Evolutionary conservation across 2,329 filamentous ascomycete species (phyloP).

Genomic region (Ramichloridium luteum): DNA sequence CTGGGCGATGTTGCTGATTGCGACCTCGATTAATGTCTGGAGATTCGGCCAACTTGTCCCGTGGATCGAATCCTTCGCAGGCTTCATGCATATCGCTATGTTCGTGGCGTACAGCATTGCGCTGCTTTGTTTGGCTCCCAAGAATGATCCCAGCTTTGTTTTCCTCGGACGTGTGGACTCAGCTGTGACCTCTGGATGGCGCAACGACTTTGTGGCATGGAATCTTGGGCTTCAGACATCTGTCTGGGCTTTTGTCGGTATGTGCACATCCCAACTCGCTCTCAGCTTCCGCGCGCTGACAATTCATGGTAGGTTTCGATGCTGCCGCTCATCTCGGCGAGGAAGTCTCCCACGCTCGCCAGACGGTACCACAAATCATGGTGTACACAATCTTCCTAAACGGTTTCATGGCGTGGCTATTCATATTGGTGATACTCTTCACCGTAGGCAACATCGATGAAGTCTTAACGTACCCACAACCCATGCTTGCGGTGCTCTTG

Average conservation of each 20-base stretch:
- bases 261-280: not conserved
- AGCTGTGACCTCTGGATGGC: slow-evolving; percentile 14
- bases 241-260: slow-evolving; percentile 17
- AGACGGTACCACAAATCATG: slow-evolving; percentile 15
- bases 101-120: slow-evolving; percentile 16
- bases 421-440: slow-evolving; percentile 14
- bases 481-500: slow-evolving; percentile 14
- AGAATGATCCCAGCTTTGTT: slow-evolving; percentile 13
- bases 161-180: slow-evolving; percentile 11
- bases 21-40: slow-evolving; percentile 25
- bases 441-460: slow-evolving; percentile 13
- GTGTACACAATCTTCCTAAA: slow-evolving; percentile 15
- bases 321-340: slow-evolving; percentile 14
- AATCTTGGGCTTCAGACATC: slow-evolving; percentile 15
- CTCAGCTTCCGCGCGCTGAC: slow-evolving; percentile 6
- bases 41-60: slow-evolving; percentile 21
- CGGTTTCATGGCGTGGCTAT: slow-evolving; percentile 13
- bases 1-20: slow-evolving; percentile 26
- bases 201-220: slow-evolving; percentile 14
- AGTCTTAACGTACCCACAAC: slow-evolving; percentile 10
- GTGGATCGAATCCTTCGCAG: slow-evolving; percentile 14
- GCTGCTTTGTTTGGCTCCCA: slow-evolving; percentile 12
- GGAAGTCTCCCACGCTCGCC: slow-evolving; percentile 13
- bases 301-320: slow-evolving; percentile 10
- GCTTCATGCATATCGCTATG: slow-evolving; percentile 14